Evolutionary conservation across 345 rosid species (phyloP).

Genomic region (Boechera divaricarpa): DNA sequence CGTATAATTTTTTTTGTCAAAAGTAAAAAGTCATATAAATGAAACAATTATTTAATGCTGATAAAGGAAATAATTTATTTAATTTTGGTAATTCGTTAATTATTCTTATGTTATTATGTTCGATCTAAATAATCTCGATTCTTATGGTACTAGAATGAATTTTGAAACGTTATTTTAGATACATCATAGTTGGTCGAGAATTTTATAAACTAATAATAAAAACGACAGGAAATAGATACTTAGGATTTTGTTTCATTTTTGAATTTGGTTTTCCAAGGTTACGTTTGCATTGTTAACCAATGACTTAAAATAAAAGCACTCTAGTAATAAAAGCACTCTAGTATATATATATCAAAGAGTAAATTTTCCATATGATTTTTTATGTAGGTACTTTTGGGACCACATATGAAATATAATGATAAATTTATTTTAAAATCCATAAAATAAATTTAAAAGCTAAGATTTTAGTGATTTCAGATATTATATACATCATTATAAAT

Average conservation of each 20-base stretch:
- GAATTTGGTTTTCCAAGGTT: slow-evolving; percentile 6
- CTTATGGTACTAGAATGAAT: too few relatives aligned
- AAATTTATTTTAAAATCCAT: too few relatives aligned
- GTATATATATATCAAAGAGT: neutral
- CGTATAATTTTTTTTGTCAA: too few relatives aligned
- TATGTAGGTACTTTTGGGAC: too few relatives aligned
- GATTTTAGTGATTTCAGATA: too few relatives aligned
- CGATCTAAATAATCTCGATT: too few relatives aligned
- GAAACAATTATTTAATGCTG: too few relatives aligned
- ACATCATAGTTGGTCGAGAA: neutral
- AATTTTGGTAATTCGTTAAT: neutral
- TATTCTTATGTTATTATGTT: neutral
- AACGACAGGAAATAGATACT: neutral
- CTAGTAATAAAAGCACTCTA: slow-evolving; percentile 26
- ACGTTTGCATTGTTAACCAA: neutral
- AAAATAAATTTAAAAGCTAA: too few relatives aligned
- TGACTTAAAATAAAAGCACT: neutral
- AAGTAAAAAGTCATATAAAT: too few relatives aligned
- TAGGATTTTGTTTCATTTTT: slow-evolving; percentile 10
- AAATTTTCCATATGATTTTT: too few relatives aligned
- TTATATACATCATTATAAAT: too few relatives aligned
- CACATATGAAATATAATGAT: too few relatives aligned
- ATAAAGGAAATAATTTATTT: neutral
- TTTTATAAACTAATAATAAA: neutral
- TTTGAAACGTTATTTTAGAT: neutral